Evolutionary conservation across 2,329 filamentous ascomycete species (phyloP), one percentile per base, ranked within the genome.

Genomic region (Gliomastix tumulicola): DNA sequence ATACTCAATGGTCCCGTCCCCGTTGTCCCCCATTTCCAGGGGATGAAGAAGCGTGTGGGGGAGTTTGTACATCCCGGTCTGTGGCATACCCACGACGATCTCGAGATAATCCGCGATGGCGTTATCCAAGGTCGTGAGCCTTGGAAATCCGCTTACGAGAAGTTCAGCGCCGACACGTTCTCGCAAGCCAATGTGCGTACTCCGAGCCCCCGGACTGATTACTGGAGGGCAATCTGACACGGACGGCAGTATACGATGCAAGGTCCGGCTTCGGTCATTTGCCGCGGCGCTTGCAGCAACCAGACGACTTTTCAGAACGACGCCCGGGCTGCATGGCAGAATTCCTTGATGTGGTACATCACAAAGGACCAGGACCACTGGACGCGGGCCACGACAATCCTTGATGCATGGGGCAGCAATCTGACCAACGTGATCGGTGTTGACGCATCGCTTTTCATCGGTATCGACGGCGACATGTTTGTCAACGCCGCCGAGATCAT

Each of bases 401-500:
- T 66, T 0, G 55, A 66, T 34, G 51, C 48, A 1, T 62, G 56
- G 56, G 57, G 59, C 3, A 45, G 45, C 5, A 55, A 49, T 16
- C 38, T 62, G 10, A 56, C 50, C 7, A 44, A 50, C 35, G 52
- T 62, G 27, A 49, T 59, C 27, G 57, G 57, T 3, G 52, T 44
- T 1, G 58, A 62, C 36, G 47, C 45, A 1, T 59, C 59, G 2
- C 53, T 65, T 3, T 41, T 65, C 6, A 43, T 65, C 7, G 60
- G 54, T 1, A 43, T 65, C 1, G 60, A 66, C 7, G 62, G 63
- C 2, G 55, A 57, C 18, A 28, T 65, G 13, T 54, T 66, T 8
- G 60, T 53, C 16, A 66, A 66, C 22, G 61, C 62, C 1, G 63
- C 60, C 1, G 63, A 66, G 44, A 63, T 66, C 21, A 62, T 66